Evolutionary conservation across 2,329 filamentous ascomycete genomes (phyloP).

Genomic region (Botrytis fragariae): DNA sequence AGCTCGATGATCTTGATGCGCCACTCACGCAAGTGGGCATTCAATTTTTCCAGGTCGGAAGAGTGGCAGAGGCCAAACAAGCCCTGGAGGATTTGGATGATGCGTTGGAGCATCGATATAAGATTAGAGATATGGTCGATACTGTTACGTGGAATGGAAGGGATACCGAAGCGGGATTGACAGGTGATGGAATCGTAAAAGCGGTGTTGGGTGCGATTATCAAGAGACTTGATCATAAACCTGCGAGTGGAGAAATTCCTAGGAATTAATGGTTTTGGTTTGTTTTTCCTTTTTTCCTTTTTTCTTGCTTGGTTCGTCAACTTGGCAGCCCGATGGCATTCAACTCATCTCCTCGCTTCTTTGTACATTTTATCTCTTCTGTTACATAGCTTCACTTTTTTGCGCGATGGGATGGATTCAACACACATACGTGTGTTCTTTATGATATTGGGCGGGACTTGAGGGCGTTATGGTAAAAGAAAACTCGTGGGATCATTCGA

Average conservation of each 20-base stretch:
- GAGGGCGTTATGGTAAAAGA: background rate
- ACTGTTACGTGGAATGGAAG: constrained; percentile 70
- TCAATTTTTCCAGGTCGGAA: constrained; percentile 94
- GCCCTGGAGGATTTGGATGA: constrained; percentile 76
- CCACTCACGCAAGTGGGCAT: constrained; percentile 82
- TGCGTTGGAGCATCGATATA: constrained; percentile 54
- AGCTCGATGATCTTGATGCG: constrained; percentile 67
- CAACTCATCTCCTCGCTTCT: background rate
- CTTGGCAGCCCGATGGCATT: background rate
- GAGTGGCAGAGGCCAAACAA: constrained; percentile 61
- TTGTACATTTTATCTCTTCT: background rate
- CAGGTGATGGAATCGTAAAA: constrained; percentile 74
- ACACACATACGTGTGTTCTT: background rate
- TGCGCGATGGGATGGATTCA: background rate
- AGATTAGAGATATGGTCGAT: constrained; percentile 84
- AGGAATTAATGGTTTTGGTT: background rate
- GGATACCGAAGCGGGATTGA: constrained; percentile 46
- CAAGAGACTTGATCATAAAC: constrained; percentile 57
- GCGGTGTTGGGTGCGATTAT: constrained; percentile 77
- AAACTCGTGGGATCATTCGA: background rate
- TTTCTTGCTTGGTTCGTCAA: too few relatives aligned
- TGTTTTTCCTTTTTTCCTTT: background rate
- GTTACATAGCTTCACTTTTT: background rate
- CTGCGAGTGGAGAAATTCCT: constrained; percentile 29
- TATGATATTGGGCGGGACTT: background rate